Evolutionary conservation across 2,329 filamentous ascomycete genomes (phyloP), one percentile per base, ranked within the genome.

Genomic region (Talaromyces pinophilus): DNA sequence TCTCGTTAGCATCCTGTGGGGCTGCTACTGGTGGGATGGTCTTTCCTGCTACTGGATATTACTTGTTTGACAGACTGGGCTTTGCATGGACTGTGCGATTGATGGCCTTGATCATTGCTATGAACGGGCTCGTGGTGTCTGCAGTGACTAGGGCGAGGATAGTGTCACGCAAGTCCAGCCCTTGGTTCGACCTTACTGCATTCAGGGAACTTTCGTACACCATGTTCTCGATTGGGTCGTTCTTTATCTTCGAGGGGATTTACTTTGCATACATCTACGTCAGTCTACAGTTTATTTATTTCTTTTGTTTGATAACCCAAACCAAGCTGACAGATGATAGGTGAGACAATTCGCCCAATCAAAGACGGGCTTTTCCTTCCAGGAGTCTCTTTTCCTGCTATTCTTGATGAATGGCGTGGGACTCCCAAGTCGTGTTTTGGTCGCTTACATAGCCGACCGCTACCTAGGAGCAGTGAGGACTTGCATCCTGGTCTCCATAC

Each of bases 11-110:
- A 0, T 78, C 79, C 3, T 70, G 72, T 1, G 81, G 82, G 0
- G 74, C 70, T 30, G 76, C 76, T 0, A 77, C 77, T 3, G 78
- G 78, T 7, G 82, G 82, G 0, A 74, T 84, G 13, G 67, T 85
- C 1, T 82, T 81, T 66, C 81, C 83, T 0, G 72, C 78, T n/a
- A 76, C 84, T 46, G 76, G 81, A 50, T 50, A 62, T 25, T 52
- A 62, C 17, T 6, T 62, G 30, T 52, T 62, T 38, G 44, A 40
- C 44, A 62, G 30, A 15, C 30, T 62, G 13, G 59, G 62, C 28
- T 63, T 63, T 63, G 35, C 50, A 59, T 63, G 62, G 62, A 59
- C 62, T 55, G 48, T 63, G 35, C 48, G 62, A 44, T 25, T 55
- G 6, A 57, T 63, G 62, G 50, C 35, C 10, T 57, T 63, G 8